These are phyloP conservation scores for Gigaspora rosea DNA, from an alignment of 192 early-diverging fungal genomes.

Conservation along the genomic window DNA sequence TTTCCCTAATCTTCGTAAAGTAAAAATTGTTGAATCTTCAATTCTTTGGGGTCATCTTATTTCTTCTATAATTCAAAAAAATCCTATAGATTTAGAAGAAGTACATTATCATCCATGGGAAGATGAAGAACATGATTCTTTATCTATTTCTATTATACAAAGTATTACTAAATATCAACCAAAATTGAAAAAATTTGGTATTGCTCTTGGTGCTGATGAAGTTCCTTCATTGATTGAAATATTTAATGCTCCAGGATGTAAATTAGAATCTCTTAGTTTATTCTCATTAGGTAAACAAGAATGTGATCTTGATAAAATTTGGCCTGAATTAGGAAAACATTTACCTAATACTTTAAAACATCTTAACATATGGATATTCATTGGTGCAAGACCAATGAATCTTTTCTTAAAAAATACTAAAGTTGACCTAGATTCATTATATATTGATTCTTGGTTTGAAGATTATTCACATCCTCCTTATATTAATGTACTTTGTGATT, in stretches of 20 bases:
- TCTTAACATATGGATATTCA: slow-evolving; percentile 26
- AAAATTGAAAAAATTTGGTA: slow-evolving; percentile 18
- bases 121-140: neutral
- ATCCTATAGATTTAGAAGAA: slow-evolving; percentile 13
- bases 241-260: neutral
- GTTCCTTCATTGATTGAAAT: slow-evolving; percentile 13
- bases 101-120: slow-evolving; percentile 15
- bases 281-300: neutral
- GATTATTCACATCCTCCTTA: neutral
- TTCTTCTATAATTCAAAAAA: neutral
- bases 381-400: slow-evolving; percentile 20
- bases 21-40: slow-evolving; percentile 11
- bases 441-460: slow-evolving; percentile 26
- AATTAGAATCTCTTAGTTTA: slow-evolving; percentile 11
- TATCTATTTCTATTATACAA: slow-evolving; percentile 6
- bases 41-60: neutral
- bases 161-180: neutral
- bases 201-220: neutral
- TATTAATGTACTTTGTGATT: neutral
- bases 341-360: slow-evolving; percentile 20
- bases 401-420: slow-evolving; percentile 1
- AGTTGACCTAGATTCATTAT: slow-evolving; percentile 8
- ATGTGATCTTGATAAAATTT: neutral
- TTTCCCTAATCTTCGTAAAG: slow-evolving; percentile 10
- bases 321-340: slow-evolving; percentile 4